Percentiles rank a stretch among this genome's conserved stretches.
Conservation (phyloP, 257 asterid species). For the Gardenia jasminoides region DNA sequence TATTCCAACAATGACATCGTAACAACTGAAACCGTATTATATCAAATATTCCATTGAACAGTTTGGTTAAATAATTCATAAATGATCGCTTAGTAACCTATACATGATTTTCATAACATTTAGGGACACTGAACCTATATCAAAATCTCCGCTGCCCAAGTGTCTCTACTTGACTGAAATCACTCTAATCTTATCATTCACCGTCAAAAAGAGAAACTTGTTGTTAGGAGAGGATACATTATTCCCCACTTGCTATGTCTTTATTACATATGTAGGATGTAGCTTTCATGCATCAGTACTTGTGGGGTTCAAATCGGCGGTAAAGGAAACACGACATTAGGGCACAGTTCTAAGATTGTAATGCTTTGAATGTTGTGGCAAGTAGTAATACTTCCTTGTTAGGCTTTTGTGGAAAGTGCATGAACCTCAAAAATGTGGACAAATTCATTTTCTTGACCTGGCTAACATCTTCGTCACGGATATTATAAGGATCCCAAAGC, state of each 20-base stretch:
- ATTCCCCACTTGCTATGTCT: conserved; percentile 4
- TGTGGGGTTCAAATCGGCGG: conserved; percentile 6
- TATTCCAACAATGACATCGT: background rate
- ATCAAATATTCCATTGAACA: background rate
- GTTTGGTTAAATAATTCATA: too few species aligned
- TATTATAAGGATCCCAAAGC: background rate
- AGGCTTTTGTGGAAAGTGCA: conserved; percentile 30
- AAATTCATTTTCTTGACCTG: conserved; percentile 23
- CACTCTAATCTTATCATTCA: background rate
- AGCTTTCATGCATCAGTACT: background rate
- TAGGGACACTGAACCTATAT: background rate
- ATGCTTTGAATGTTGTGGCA: conserved; percentile 11
- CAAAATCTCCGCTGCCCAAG: background rate
- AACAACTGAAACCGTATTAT: background rate
- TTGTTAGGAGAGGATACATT: conserved; percentile 17
- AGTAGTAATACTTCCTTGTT: conserved; percentile 16
- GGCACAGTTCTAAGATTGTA: background rate
- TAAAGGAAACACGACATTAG: conserved; percentile 23
- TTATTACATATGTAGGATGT: background rate
- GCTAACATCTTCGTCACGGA: background rate
- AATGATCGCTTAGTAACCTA: background rate
- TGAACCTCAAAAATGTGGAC: conserved; percentile 25
- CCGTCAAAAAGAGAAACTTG: background rate
- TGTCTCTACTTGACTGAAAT: background rate
- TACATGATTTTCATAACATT: background rate